Conservation (phyloP, 257 asterid species). For the Rehmannia glutinosa region DNA sequence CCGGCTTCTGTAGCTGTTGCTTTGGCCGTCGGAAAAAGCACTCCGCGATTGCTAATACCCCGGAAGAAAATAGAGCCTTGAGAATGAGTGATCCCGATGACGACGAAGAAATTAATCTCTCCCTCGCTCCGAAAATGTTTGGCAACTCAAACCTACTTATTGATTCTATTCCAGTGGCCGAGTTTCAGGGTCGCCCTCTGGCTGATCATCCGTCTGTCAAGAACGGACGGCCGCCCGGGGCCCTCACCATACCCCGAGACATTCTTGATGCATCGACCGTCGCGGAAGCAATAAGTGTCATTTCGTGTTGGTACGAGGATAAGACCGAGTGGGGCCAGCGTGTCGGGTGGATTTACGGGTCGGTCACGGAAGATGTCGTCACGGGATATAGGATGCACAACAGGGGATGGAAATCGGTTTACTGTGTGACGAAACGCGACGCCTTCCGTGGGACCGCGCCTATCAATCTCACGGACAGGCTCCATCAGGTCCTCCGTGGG, state of each 20-base stretch:
- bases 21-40: constrained; percentile 28
- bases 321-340: constrained; percentile 65
- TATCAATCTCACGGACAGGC: constrained; percentile 60
- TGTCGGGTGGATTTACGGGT: constrained; percentile 65
- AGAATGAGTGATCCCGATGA: constrained; percentile 49
- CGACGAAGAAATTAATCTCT: constrained; percentile 38
- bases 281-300: constrained; percentile 58
- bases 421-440: constrained; percentile 55
- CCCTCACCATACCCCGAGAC: constrained; percentile 50
- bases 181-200: constrained; percentile 58
- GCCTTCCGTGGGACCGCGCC: constrained; percentile 71
- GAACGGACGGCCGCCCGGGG: constrained; percentile 54
- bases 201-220: constrained; percentile 61
- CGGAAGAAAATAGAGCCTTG: constrained; percentile 46
- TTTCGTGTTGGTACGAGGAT: constrained; percentile 66
- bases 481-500: constrained; percentile 77
- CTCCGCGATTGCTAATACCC: constrained; percentile 14
- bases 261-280: constrained; percentile 53
- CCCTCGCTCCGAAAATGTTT: constrained; percentile 46
- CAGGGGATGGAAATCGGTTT: constrained; percentile 60
- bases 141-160: constrained; percentile 49
- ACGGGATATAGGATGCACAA: constrained; percentile 66
- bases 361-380: constrained; percentile 63
- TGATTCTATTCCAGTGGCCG: constrained; percentile 58
- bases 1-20: constrained; percentile 37